These are phyloP conservation scores for Candida koratica DNA, from an alignment of 805 yeast genomes.

Conservation along the genomic window DNA sequence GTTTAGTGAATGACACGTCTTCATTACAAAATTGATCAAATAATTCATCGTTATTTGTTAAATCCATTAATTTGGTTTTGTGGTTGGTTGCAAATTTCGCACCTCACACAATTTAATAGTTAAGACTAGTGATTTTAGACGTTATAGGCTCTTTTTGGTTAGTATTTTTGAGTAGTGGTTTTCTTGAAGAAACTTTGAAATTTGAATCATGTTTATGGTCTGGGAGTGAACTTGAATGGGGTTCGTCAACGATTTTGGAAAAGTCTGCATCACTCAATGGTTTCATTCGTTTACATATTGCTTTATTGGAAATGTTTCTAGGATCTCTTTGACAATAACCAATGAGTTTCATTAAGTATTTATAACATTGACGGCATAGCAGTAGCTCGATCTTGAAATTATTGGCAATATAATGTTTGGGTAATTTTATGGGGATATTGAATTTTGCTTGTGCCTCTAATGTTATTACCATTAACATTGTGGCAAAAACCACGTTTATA, in stretches of 20 bases:
- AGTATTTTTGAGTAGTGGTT: too few relatives aligned
- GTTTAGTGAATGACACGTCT: not conserved
- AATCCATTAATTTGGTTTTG: not conserved
- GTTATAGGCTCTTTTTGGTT: too few relatives aligned
- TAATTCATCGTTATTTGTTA: too few relatives aligned
- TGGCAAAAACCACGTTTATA: constrained; percentile 29
- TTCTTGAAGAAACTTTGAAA: too few relatives aligned
- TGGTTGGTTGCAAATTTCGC: too few relatives aligned
- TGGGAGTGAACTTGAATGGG: too few relatives aligned
- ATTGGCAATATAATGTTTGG: constrained; percentile 17
- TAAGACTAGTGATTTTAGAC: too few relatives aligned
- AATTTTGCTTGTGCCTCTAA: constrained; percentile 21
- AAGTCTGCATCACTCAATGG: constrained; percentile 13
- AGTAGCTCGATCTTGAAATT: constrained; percentile 16
- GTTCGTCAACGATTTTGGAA: constrained; percentile 1
- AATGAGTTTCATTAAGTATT: constrained; percentile 23
- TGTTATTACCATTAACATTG: constrained; percentile 22
- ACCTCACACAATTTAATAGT: too few relatives aligned
- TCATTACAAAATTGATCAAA: not conserved
- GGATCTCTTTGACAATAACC: constrained; percentile 22
- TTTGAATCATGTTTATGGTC: too few relatives aligned
- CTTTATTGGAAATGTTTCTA: constrained; percentile 21
- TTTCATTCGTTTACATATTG: constrained; percentile 19
- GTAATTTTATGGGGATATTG: constrained; percentile 16
- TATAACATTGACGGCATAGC: constrained; percentile 24